Base-by-base conservation (phyloP, 306 rosid genomes). In the Chamaecrista fasciculata region DNA sequence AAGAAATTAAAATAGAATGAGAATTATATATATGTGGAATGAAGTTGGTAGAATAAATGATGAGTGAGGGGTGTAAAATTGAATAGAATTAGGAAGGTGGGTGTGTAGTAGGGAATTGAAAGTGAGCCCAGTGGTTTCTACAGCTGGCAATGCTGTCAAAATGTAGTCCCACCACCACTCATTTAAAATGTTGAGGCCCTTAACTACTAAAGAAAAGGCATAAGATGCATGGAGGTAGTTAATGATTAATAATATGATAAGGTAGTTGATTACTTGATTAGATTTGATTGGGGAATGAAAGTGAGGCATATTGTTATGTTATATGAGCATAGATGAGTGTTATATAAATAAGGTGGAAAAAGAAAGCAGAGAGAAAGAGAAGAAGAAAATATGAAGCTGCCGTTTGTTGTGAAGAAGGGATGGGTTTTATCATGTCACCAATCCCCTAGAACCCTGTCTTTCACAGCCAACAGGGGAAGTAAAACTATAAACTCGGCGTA, bases 361-460 rank as follows among this genome's bases (percentile, higher is more conserved):
- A n/a, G n/a, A n/a, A n/a, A n/a, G n/a, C n/a, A n/a, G n/a, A n/a
- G n/a, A n/a, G n/a, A n/a, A n/a, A n/a, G n/a, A n/a, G n/a, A n/a
- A n/a, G n/a, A 91, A 84, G 76, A 91, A 86, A 66, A 87, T 86
- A 33, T 8, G 96, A 91, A 83, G 81, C 86, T 89, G 0, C 88
- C 89, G 43, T 83, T 83, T 73, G 81, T 84, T 36, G 80, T 78
- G 68, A 89, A 71, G 47, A 76, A 34, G 76, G 37, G 74, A 29
- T 53, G 79, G 11, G 62, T 83, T 42, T 50, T 73, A 3, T 80
- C 86, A 28, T 90, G 96, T 62, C 65, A 89, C 68, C 98, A 88
- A 82, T 80, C 97, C n/a, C n/a, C n/a, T 3, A 84, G 82, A 83
- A 90, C 97, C 34, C 89, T 82, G 59, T 94, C 98, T 10, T 94